These are phyloP conservation scores for Elongisporangium anandrum DNA, from an alignment of 352 stramenopile genomes.

Conservation along the genomic window DNA sequence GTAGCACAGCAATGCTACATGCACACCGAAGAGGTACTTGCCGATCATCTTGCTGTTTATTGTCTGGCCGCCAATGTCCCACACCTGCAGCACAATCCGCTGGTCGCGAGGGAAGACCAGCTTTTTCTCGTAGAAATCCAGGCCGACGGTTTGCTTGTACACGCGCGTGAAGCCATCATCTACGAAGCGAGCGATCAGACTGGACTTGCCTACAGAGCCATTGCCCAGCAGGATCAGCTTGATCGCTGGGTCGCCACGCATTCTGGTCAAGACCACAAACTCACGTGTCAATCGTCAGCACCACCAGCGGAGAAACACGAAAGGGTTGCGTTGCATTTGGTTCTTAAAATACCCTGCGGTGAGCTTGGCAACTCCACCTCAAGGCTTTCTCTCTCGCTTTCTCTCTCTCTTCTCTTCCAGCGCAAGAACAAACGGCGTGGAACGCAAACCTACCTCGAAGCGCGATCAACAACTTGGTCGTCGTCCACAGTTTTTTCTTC, in stretches of 20 bases:
- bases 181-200: slow-evolving; percentile 79
- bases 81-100: slow-evolving; percentile 76
- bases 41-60: slow-evolving; percentile 85
- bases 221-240: slow-evolving; percentile 87
- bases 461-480: not conserved
- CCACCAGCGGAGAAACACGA: too few species aligned
- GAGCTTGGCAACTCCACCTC: not conserved
- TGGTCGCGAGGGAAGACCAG: slow-evolving; percentile 71
- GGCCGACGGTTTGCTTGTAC: slow-evolving; percentile 86
- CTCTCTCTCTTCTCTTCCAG: not conserved
- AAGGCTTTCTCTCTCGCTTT: not conserved
- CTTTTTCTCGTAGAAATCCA: slow-evolving; percentile 89
- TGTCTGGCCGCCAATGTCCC: slow-evolving; percentile 88
- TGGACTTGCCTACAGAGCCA: slow-evolving; percentile 84
- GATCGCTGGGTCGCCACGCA: slow-evolving; percentile 49
- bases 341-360: not conserved
- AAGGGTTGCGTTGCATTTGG: not conserved
- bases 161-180: slow-evolving; percentile 72
- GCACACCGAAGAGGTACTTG: slow-evolving; percentile 80
- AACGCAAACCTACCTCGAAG: not conserved
- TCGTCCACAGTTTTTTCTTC: not conserved
- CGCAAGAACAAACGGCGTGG: not conserved
- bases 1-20: slow-evolving; percentile 84
- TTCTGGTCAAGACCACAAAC: slow-evolving; percentile 4
- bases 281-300: not conserved